Evolutionary conservation across 1,139 yeast genomes (phyloP), one percentile per base, ranked within the genome.

Genomic region (Pichia sp.): DNA sequence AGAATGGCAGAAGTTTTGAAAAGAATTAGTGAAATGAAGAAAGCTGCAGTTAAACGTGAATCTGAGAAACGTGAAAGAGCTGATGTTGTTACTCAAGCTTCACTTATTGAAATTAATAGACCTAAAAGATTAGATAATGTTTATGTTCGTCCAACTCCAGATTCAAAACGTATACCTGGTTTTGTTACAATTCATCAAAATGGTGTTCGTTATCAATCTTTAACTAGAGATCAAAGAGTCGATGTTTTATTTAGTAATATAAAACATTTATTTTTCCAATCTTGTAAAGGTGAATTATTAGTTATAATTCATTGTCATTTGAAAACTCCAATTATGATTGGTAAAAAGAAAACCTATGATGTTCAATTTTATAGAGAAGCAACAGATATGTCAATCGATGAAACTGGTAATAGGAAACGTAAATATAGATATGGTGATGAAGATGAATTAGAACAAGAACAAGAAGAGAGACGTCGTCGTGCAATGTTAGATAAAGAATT

Each of bases 361-460:
- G 85, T 91, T 34, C 98, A 93, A 65, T 88, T 91, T 60, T 91
- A 89, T 66, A 74, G 97, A 52, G 99, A 91, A 63, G 97, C 97
- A 12, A 79, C 95, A 39, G 99, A 91, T 60, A 84, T 89, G 73
- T 83, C 95, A 3, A 88, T 86, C 56, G 99, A 91, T 64, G 99
- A 91, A 64, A 91, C 99, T 28, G 96, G 97, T 47, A 94, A 94
- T 47, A 77, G 94, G 49, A 85, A 88, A 69, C 71, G 84, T 62
- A 81, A 83, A 52, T 75, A 80, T 54, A 85, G 96, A 59, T 91
- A 91, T 58, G 99, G 98, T 41, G 99, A 91, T 60, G 98, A 91
- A 64, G 98, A 91, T 63, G 99, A 91, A 66, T 71, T 93, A 51
- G 98, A 93, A 64, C 97, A 91, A 63, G 99, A 93, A 66, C 97